Evolutionary conservation across 371 early-diverging fungal genomes (phyloP).

Genomic region (Capillidium heterosporum): DNA sequence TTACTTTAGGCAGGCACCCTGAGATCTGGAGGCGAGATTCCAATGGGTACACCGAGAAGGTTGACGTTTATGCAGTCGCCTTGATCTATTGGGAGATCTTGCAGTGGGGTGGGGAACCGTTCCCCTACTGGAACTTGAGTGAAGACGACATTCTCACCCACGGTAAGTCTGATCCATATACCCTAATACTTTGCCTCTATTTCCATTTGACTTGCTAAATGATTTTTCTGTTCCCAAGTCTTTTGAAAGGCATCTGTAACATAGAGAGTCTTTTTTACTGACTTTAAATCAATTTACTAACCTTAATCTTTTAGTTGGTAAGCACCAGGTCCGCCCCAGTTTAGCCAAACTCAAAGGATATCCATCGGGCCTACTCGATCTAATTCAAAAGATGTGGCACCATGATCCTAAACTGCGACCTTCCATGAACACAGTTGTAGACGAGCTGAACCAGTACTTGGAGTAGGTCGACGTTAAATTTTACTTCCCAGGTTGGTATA

Average conservation of each 20-base stretch:
- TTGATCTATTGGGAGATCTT: slow-evolving; percentile 66
- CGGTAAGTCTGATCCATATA: slow-evolving; percentile 10
- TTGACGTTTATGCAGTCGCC: slow-evolving; percentile 50
- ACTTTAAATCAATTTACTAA: neutral
- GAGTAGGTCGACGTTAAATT: too few relatives aligned
- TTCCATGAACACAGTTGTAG: slow-evolving; percentile 45
- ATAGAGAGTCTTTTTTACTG: too few relatives aligned
- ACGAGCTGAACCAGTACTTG: slow-evolving; percentile 30
- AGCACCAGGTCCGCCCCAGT: slow-evolving; percentile 35
- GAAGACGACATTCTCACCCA: slow-evolving; percentile 35
- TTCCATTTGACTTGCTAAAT: slow-evolving; percentile 9
- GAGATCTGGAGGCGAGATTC: slow-evolving; percentile 55
- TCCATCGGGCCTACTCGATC: slow-evolving; percentile 30
- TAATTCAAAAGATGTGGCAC: slow-evolving; percentile 59
- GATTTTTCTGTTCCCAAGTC: too few relatives aligned
- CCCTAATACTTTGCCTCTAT: too few relatives aligned
- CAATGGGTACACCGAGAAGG: slow-evolving; percentile 51
- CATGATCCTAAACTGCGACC: slow-evolving; percentile 35
- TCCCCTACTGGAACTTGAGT: slow-evolving; percentile 47
- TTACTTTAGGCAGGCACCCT: slow-evolving; percentile 25
- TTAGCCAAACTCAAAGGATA: slow-evolving; percentile 30
- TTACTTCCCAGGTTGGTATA: too few relatives aligned
- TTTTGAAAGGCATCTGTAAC: too few relatives aligned
- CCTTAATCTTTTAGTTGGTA: slow-evolving; percentile 22
- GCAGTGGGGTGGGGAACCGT: slow-evolving; percentile 49